Evolutionary conservation across 176 grass and related monocot genomes (phyloP), one percentile per base, ranked within the genome.

Genomic region (Cenchrus americanus): DNA sequence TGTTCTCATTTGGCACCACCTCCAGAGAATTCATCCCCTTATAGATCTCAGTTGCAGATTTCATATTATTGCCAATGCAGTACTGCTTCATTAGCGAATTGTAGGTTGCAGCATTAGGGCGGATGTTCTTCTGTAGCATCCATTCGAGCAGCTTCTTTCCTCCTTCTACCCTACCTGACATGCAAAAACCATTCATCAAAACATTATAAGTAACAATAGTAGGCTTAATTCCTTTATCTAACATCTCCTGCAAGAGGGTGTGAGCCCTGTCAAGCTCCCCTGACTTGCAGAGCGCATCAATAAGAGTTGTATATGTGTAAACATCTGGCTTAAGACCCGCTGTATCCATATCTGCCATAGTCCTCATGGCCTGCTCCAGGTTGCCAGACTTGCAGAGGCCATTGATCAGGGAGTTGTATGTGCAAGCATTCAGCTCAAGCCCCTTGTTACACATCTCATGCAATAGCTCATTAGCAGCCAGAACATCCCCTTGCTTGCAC

Each of bases 341-440:
- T 37, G 54, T 73, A 61, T 98, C 91, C 92, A 98, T 98, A 71
- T 98, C 92, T 78, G 21, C 58, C 90, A 93, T 98, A 79, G 80
- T 98, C 86, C 83, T 84, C 80, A 93, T 67, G 24, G 95, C 95
- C 75, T 92, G 95, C 21, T 92, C 89, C 82, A 98, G 73, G 70
- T 98, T 91, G 73, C 91, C 92, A 79, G 87, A 82, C 80, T 92
- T 98, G 90, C 95, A 95, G 59, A 98, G 83, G 62, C 95, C 95
- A 93, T 95, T 95, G 68, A 98, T 95, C 55, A 95, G 75, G 54
- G 95, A 95, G 67, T 98, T 98, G 78, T 98, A 98, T 55, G 95
- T 93, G 55, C 63, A 91, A 78, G 84, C 54, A 75, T 93, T 98
- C 50, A 95, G 86, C 51, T 91, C 87, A 71, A 98, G 68, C 67